Conservation (phyloP, 305 asterid species). For the Plantago rigida region DNA sequence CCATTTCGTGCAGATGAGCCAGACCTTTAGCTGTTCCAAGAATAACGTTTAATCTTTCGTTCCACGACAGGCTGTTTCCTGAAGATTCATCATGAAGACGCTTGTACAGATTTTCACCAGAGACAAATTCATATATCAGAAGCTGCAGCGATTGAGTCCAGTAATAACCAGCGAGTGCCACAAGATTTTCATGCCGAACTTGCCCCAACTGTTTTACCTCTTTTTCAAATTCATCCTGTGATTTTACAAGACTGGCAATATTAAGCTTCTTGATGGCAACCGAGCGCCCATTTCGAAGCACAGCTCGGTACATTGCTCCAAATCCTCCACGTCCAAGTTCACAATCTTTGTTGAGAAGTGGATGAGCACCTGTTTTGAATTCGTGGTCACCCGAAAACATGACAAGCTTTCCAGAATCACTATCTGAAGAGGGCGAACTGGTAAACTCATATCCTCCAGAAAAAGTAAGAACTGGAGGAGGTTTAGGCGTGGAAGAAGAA, state of each 20-base stretch:
- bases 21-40: slow-evolving; percentile 66
- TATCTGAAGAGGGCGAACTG: slow-evolving; percentile 45
- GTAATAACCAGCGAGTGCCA: slow-evolving; percentile 64
- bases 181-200: slow-evolving; percentile 48
- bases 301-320: slow-evolving; percentile 60
- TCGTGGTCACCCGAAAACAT: slow-evolving; percentile 70
- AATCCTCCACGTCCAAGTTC: slow-evolving; percentile 86
- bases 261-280: slow-evolving; percentile 80
- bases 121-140: slow-evolving; percentile 54
- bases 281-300: slow-evolving; percentile 53
- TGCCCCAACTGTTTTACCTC: slow-evolving; percentile 53
- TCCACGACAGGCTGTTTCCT: slow-evolving; percentile 45
- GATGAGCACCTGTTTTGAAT: slow-evolving; percentile 55
- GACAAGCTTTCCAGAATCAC: slow-evolving; percentile 72
- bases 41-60: slow-evolving; percentile 50
- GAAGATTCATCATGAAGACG: slow-evolving; percentile 54
- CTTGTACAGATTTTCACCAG: slow-evolving; percentile 58
- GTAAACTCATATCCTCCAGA: slow-evolving; percentile 54
- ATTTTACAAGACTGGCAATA: slow-evolving; percentile 57
- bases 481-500: slow-evolving; percentile 41
- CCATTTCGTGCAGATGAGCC: slow-evolving; percentile 58
- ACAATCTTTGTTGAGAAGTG: slow-evolving; percentile 67
- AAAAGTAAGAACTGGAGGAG: slow-evolving; percentile 47
- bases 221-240: slow-evolving; percentile 62
- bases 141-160: slow-evolving; percentile 81